Base-by-base conservation (phyloP, 345 rosid species). In the Syzygium jambos region DNA sequence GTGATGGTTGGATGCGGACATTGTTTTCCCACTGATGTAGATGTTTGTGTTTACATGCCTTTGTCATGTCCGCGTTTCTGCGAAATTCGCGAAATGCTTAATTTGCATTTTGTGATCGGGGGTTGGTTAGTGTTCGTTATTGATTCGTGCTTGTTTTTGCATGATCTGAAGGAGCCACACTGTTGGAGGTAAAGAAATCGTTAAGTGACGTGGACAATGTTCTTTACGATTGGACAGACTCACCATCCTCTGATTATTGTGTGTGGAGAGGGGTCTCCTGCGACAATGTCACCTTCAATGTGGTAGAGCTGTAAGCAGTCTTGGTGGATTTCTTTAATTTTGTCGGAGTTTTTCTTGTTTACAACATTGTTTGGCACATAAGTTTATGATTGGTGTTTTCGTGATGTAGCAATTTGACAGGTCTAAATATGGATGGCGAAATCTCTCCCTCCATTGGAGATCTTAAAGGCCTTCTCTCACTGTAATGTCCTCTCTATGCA, bases 111-210 rank as follows among this genome's bases (percentile, higher is more conserved):
- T 59, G 89, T 85, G 52, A 57, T 51, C 63, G 27, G 65, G 84
- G 23, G 15, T 38, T 13, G 34, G 53, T n/a, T 9, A 34, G 22
- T 34, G 30, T 51, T 59, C n/a, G 53, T 80, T 29, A 73, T 59
- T 34, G 23, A 87, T 17, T 23, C 34, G 52, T 59, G 52, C 85
- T 82, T 51, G 51, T 63, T 85, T 53, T 80, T 57, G 53, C 51
- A 78, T 83, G 55, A 51, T 65, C 56, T 25, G 88, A 91, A 97
- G 98, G 97, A 86, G 91, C 93, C 68, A 93, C 95, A 21, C 90
- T 98, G 68, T 89, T 96, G 95, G 98, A 95, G 97, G 91, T 96
- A 86, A 96, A 95, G 95, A 98, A 98, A 92, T 95, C 98, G 30
- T 96, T 98, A 91, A 93, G 93, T 89, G 99, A 98, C 93, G 96